phyloP scores from a whole-genome alignment of 768 basidiomycete genomes.

The Auricularia sp. region DNA sequence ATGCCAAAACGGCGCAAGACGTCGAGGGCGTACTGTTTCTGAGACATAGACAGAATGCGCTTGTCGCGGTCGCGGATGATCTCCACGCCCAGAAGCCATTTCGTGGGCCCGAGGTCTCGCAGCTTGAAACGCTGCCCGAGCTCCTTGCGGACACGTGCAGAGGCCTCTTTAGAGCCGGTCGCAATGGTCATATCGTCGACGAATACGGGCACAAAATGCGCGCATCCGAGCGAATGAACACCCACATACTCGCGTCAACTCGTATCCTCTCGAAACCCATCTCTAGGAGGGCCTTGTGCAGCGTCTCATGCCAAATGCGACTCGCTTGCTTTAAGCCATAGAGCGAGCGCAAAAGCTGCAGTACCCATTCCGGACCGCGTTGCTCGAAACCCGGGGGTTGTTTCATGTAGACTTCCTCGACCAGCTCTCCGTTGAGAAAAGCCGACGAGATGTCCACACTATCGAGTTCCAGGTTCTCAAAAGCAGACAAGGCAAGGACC shows the following conservation, averaged over 20 bases:
- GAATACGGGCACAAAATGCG: constrained; percentile 12
- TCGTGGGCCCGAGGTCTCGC: constrained; percentile 9
- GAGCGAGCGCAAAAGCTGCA: constrained; percentile 14
- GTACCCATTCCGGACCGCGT: constrained; percentile 4
- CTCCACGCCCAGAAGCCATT: constrained; percentile 1
- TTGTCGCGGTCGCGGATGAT: neutral
- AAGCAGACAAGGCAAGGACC: constrained; percentile 17
- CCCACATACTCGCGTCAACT: constrained; percentile 21
- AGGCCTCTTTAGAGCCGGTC: neutral
- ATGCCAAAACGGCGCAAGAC: neutral
- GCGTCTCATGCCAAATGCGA: constrained; percentile 15
- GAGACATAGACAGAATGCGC: neutral
- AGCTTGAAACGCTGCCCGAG: constrained; percentile 21
- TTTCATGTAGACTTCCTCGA: constrained; percentile 13
- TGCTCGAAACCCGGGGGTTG: constrained; percentile 5
- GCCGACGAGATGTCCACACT: constrained; percentile 15
- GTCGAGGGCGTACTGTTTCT: neutral
- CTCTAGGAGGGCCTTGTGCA: constrained; percentile 20
- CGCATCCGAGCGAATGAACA: constrained; percentile 14
- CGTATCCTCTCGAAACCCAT: constrained; percentile 8
- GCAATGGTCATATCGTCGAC: constrained; percentile 10
- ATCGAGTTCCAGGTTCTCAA: constrained; percentile 10
- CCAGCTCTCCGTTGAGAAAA: constrained; percentile 15
- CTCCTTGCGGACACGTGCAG: constrained; percentile 13
- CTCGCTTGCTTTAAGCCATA: constrained; percentile 21